Conservation (phyloP, 441 rosid genomes). For the Iberis amara region DNA sequence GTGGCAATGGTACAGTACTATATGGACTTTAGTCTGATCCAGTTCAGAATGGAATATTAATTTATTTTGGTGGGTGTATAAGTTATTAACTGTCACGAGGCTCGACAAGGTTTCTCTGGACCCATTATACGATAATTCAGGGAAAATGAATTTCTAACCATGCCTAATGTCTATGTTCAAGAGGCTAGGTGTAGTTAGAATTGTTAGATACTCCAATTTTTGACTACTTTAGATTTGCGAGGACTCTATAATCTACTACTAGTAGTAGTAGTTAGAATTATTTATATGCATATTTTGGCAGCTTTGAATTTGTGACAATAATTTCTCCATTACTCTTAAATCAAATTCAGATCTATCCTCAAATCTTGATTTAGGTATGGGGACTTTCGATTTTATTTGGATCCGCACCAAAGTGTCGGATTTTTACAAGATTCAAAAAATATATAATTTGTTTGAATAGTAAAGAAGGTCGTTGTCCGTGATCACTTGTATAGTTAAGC, state of each 20-base stretch:
- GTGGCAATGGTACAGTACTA: slow-evolving; percentile 17
- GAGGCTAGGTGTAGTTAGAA: no score
- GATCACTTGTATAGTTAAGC: slow-evolving; percentile 20
- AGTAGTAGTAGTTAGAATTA: slow-evolving; percentile 15
- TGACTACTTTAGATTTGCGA: no score
- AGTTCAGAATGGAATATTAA: slow-evolving; percentile 28
- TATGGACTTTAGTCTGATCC: slow-evolving; percentile 21
- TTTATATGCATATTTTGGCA: not conserved
- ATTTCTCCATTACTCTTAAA: not conserved
- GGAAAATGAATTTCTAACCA: not conserved
- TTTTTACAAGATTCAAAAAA: slow-evolving; percentile 1
- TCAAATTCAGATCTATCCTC: not conserved
- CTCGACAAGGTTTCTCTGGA: slow-evolving; percentile 24
- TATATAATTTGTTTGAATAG: slow-evolving; percentile 11
- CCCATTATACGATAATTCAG: not conserved
- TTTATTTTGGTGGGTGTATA: slow-evolving; percentile 22
- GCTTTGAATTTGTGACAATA: not conserved
- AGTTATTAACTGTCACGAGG: slow-evolving; percentile 25
- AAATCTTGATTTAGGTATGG: slow-evolving; percentile 1
- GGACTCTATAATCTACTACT: slow-evolving; percentile 14
- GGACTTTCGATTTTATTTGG: not conserved
- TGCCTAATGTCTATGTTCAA: not conserved
- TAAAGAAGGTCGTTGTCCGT: slow-evolving; percentile 23
- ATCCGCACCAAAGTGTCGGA: slow-evolving; percentile 16
- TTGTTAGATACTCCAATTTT: not conserved